Evolutionary conservation across 2,329 filamentous ascomycete genomes (phyloP), one percentile per base, ranked within the genome.

Genomic region (Aspergillus jensenii): DNA sequence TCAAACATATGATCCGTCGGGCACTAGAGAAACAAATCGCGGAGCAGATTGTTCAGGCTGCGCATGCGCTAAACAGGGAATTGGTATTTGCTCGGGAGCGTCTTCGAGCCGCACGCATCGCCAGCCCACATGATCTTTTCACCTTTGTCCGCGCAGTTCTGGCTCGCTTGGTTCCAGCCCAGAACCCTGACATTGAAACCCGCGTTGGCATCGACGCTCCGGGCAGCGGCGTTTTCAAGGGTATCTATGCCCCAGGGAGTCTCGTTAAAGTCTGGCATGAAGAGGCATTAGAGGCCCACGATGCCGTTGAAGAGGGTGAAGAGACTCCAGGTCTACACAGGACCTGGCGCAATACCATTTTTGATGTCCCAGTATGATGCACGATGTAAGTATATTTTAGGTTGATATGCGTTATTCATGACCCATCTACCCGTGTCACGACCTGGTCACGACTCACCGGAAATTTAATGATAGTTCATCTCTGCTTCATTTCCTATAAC

Each of bases 181-280:
- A 89, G 1, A 88, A 95, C 70, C 88, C 90, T 1, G 90, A 96
- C 71, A 66, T 96, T 1, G 88, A 95, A 62, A 81, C 87, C 1
- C 80, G 90, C 2, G 78, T 96, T 15, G 91, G 91, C 1, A 78
- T 96, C 9, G 82, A 84, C 45, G 79, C 84, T 27, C 84, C 82
- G 0, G 78, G 81, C 15, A 78, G 80, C 62, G 84, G 85, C 31
- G 81, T 93, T 0, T 98, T 98, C 79, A 86, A 87, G 65, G 90
- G 89, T 4, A 84, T 91, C 2, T 97, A 96, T 76, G 88, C 93
- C 1, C 93, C 93, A 0, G 93, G 91, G 0, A 96, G 92, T 73
- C 79, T 97, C 25, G 90, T 95, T 52, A 92, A 90, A 76, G 75
- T 96, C n/a, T 96, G 91, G 91, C 85, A 93, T 64, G 88, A 92